Evolutionary conservation across 768 basidiomycete species (phyloP), one percentile per base, ranked within the genome.

Genomic region (Lactarius trivialis): DNA sequence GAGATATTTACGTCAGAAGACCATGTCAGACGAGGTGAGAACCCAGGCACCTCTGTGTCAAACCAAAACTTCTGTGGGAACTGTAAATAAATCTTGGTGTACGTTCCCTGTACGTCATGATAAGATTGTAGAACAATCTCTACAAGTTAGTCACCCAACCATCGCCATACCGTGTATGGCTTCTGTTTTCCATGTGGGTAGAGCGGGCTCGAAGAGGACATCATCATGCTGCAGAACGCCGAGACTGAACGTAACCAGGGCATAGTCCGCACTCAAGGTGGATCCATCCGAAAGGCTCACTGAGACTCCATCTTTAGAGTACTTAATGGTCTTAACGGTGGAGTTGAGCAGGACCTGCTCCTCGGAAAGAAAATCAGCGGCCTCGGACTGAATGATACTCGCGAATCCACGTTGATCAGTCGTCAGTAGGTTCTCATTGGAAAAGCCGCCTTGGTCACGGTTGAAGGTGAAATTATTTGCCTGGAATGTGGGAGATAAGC

Each of bases 221-320:
- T 86, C 85, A 33, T 78, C 73, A 60, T 85, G 76, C 72, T 89
- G 87, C 58, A 89, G 73, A 7, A 89, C 87, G 0, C 87, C 87
- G 1, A 86, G 70, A 63, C 85, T 87, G 72, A 88, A 88, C 0
- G 87, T 88, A 64, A 81, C 82, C 32, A 89, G 68, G 3, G 81
- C 84, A 69, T 85, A 83, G 56, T 86, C 80, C 15, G 79, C 84
- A 15, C 71, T 73, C 26, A 87, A 67, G 2, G 45, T 72, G 34
- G 71, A 63, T 1, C 82, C 83, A 60, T 78, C 72, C 1, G 71
- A 65, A 32, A 85, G 73, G 17, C 75, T 74, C 34, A 89, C 79
- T 1, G 70, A 73, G 17, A 84, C 83, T 3, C 79, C 74, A 21
- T 74, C 61, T n/a, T 67, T 64, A 6, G 76, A 77, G 65, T 85